Evolutionary conservation across 1,284 basidiomycete species (phyloP), one percentile per base, ranked within the genome.

Genomic region (Sporisorium reilianum): DNA sequence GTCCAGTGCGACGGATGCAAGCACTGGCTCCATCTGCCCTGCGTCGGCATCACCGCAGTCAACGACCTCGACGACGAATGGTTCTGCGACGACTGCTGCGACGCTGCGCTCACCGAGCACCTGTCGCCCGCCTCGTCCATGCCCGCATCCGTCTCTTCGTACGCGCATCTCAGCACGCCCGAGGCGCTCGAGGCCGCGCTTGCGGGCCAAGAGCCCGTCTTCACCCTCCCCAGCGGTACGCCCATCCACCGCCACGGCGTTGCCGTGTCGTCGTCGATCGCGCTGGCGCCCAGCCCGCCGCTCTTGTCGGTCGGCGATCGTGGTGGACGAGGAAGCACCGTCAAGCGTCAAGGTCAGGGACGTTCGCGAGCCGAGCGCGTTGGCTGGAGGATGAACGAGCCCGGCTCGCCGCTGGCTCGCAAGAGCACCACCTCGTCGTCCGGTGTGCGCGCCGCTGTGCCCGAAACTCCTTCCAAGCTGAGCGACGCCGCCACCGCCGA

Each of bases 1-100:
- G 83, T 85, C 12, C 81, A 80, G 59, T 85, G 84, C 69, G 83
- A 85, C 52, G 64, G 64, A 30, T 85, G 84, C 67, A 61, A 66
- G 34, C 59, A 59, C 16, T 85, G 84, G 84, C 79, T 82, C 44
- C 84, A 85, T 54, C 61, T 85, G 51, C 67, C 74, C 5, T 85
- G 84, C 57, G 75, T 84, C 41, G 82, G 83, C 16, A 72, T 85
- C 45, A 61, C 64, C 36, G 74, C 68, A 25, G 79, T 78, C 36
- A 78, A 79, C 49, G 77, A 83, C 18, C 73, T 83, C 16, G 80
- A 75, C 32, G 82, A 81, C 42, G 78, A 83, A 26, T 85, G 84
- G 84, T 84, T 67, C 73, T 85, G 84, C 59, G 72, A 75, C 55
- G 67, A 70, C 30, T 75, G 72, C 60, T 75, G 72, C 67, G 67